These are phyloP conservation scores for Graphilbum fragrans DNA, from an alignment of 2,329 filamentous ascomycete genomes.

Conservation along the genomic window DNA sequence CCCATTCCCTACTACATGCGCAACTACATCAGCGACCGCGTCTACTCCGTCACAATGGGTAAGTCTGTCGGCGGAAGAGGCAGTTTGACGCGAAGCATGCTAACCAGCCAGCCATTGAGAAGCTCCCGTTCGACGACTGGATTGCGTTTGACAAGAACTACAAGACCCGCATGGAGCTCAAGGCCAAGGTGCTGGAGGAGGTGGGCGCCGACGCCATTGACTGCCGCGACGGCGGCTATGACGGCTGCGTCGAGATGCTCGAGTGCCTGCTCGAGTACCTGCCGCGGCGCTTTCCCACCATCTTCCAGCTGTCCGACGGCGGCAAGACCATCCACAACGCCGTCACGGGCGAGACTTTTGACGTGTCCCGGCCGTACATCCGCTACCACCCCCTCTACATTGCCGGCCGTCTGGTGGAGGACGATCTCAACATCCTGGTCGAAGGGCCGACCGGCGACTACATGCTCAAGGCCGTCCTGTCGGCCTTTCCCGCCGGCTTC, in stretches of 20 bases:
- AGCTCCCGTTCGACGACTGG: not conserved
- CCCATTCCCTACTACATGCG: not conserved
- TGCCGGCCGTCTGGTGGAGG: not conserved
- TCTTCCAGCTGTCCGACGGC: not conserved
- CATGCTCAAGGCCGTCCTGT: not conserved
- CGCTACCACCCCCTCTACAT: not conserved
- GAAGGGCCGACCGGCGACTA: not conserved
- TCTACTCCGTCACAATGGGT: not conserved
- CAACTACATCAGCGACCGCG: not conserved
- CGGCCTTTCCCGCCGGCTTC: not conserved
- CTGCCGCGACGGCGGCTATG: not conserved
- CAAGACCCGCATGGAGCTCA: not conserved
- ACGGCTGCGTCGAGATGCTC: not conserved
- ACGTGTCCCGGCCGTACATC: not conserved
- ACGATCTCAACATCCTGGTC: not conserved
- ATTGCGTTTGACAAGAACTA: conserved; percentile 1
- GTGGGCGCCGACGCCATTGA: not conserved
- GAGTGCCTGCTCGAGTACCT: not conserved
- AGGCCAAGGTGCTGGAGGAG: not conserved
- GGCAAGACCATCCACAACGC: not conserved
- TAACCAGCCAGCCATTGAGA: not conserved
- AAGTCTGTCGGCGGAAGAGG: not conserved
- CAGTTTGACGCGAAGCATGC: too few relatives aligned
- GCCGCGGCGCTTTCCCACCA: not conserved
- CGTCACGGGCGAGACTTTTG: not conserved